Conservation (phyloP, 257 asterid genomes). For the Nicotiana knightiana region DNA sequence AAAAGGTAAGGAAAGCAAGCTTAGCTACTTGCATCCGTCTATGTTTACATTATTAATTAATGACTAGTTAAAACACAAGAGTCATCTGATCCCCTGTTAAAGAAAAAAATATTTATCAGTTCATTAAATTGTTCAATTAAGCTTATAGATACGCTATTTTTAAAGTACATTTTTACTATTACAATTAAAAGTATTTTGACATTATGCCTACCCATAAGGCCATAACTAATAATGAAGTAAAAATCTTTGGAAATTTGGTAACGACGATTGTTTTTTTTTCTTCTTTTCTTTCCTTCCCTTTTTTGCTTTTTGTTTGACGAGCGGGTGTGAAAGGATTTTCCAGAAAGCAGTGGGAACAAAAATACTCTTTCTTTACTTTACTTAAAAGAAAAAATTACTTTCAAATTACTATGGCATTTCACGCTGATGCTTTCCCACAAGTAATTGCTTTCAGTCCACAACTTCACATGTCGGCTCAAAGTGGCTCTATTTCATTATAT, state of each 20-base stretch:
- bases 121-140: not conserved
- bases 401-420: not conserved
- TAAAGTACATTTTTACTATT: not conserved
- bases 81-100: too few relatives aligned
- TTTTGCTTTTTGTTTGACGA: not conserved
- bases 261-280: too few relatives aligned
- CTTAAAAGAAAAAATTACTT: not conserved
- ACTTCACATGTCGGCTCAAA: not conserved
- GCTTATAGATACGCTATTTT: not conserved
- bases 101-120: not conserved
- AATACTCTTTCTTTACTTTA: not conserved
- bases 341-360: not conserved
- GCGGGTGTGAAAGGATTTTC: not conserved
- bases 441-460: not conserved
- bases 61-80: too few relatives aligned
- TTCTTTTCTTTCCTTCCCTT: not conserved
- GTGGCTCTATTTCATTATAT: too few relatives aligned
- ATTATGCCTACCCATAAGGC: not conserved
- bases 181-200: not conserved
- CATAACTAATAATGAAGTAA: too few relatives aligned
- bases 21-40: not conserved
- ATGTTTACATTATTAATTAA: not conserved
- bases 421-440: not conserved
- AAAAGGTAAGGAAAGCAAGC: too few relatives aligned
- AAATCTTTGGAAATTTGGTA: too few relatives aligned